Percentiles rank a stretch among this genome's conserved stretches.
Evolutionary conservation across 805 yeast species (phyloP).

Genomic region (Vanderwaltozyma verrucispora): DNA sequence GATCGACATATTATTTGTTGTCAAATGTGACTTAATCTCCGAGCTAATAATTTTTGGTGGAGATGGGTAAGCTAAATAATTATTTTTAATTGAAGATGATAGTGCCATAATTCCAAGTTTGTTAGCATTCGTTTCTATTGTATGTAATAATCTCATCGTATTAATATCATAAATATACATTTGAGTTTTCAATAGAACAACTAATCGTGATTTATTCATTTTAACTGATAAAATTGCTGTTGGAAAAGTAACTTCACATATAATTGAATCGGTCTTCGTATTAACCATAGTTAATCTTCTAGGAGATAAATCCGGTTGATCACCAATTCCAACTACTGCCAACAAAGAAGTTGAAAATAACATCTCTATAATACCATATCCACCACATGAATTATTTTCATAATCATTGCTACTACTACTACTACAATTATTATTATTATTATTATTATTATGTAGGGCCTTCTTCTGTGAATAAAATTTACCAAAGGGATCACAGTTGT

Average conservation of each 20-base stretch:
- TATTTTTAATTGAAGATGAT: slow-evolving; percentile 41
- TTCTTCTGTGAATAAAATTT: slow-evolving; percentile 34
- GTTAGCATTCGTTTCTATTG: slow-evolving; percentile 39
- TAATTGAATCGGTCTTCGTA: slow-evolving; percentile 50
- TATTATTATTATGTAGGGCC: not conserved
- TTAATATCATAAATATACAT: slow-evolving; percentile 64
- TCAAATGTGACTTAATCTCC: slow-evolving; percentile 23
- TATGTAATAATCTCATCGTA: slow-evolving; percentile 53
- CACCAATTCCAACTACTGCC: slow-evolving; percentile 66
- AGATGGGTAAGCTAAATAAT: slow-evolving; percentile 62
- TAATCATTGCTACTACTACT: no score
- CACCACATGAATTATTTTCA: slow-evolving; percentile 30
- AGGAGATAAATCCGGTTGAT: slow-evolving; percentile 60
- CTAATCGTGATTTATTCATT: slow-evolving; percentile 53
- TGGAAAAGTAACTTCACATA: slow-evolving; percentile 67
- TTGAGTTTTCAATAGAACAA: slow-evolving; percentile 54
- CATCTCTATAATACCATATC: slow-evolving; percentile 65
- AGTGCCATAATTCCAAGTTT: slow-evolving; percentile 52
- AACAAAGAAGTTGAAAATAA: slow-evolving; percentile 61
- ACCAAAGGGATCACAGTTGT: slow-evolving; percentile 60
- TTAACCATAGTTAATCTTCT: slow-evolving; percentile 74
- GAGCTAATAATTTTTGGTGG: slow-evolving; percentile 47
- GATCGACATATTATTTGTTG: slow-evolving; percentile 22
- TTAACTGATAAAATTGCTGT: slow-evolving; percentile 49
- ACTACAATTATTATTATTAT: not conserved